Evolutionary conservation across 768 basidiomycete genomes (phyloP).

Genomic region (Mycena latifolia): DNA sequence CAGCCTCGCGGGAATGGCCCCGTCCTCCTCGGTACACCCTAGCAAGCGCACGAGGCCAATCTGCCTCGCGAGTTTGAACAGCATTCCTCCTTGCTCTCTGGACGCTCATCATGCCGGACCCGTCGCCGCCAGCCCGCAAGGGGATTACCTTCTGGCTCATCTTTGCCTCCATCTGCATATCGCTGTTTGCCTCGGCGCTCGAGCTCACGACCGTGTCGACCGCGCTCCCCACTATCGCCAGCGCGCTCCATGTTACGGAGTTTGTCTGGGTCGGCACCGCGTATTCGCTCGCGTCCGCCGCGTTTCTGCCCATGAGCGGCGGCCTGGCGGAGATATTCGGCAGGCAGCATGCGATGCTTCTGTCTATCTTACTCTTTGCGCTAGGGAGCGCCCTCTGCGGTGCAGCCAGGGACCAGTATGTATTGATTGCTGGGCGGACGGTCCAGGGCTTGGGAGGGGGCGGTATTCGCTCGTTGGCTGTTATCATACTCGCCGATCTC

Average conservation of each 20-base stretch:
- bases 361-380: slow-evolving; percentile 38
- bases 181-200: slow-evolving; percentile 29
- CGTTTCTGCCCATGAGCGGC: slow-evolving; percentile 52
- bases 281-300: slow-evolving; percentile 54
- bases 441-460: slow-evolving; percentile 30
- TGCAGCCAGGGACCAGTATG: slow-evolving; percentile 44
- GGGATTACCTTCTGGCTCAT: slow-evolving; percentile 31
- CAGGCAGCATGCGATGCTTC: slow-evolving; percentile 43
- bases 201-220: slow-evolving; percentile 38
- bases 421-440: slow-evolving; percentile 40
- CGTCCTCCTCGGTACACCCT: slow-evolving; percentile 19
- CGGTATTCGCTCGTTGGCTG: slow-evolving; percentile 34
- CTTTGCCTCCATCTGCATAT: slow-evolving; percentile 27
- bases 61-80: background rate
- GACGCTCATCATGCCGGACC: slow-evolving; percentile 8
- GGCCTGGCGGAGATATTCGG: slow-evolving; percentile 46
- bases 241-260: slow-evolving; percentile 40
- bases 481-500: slow-evolving; percentile 49
- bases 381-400: slow-evolving; percentile 51
- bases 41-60: background rate
- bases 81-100: background rate
- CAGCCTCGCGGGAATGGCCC: slow-evolving; percentile 1
- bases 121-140: slow-evolving; percentile 9
- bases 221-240: slow-evolving; percentile 44
- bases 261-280: slow-evolving; percentile 56